Evolutionary conservation across 495 filamentous ascomycete species (phyloP), one percentile per base, ranked within the genome.

Genomic region (Hypoxylon trugodes): DNA sequence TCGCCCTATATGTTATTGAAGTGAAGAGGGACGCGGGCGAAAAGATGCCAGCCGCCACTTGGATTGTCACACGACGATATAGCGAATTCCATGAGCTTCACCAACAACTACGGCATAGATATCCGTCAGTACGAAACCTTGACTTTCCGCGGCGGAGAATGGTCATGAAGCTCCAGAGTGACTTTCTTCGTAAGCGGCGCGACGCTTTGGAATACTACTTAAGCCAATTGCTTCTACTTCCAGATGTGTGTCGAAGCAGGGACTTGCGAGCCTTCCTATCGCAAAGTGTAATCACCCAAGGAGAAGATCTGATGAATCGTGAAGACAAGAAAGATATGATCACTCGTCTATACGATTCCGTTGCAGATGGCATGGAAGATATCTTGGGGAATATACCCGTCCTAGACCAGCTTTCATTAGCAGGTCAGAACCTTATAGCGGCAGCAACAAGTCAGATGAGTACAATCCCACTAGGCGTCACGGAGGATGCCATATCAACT

Each of bases 361-460:
- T 99, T 40, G 86, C 94, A 2, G 94, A 98, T 71, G 96, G 95
- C 26, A 96, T 98, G 93, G 96, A 99, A 75, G 95, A 99, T 65
- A 93, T 98, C 60, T 78, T 96, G 2, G 92, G 96, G 33, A 97
- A 96, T 70, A 93, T 98, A 45, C 92, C 95, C 3, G 91, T 98
- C 0, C 85, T 98, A 9, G 96, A 98, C 65, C 96, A 98, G 70
- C 85, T 98, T 6, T 96, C 93, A 9, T 82, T 94, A 2, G 92
- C 95, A 4, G 92, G 94, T 0, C 93, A 97, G 71, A 97, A 94
- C 66, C 82, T 98, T 24, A 90, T 98, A 28, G 91, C 91, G 5
- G 91, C 93, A 16, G 92, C 93, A 6, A 90, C 92, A 3, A 89
- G 80, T 58, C 92, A 96, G 72, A 83, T 90, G 53, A 85, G 78